Conservation (phyloP, 2,329 filamentous ascomycete species). For the Aspergillus fischeri region DNA sequence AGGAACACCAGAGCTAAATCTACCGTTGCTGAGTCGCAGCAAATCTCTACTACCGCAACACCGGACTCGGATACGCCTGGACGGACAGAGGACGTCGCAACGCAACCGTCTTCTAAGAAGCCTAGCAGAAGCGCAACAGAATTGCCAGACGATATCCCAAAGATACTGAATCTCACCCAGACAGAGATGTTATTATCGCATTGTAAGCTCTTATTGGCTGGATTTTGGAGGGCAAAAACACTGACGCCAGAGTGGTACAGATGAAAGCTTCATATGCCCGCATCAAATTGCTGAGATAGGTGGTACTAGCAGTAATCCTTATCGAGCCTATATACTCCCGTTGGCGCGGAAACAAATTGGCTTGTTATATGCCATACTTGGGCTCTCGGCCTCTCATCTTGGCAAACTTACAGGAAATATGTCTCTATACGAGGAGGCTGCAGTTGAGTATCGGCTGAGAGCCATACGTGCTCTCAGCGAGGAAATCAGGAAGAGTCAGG, state of each 20-base stretch:
- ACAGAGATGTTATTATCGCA: conserved; percentile 19
- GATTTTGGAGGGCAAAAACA: not conserved
- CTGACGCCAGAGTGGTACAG: conserved; percentile 10
- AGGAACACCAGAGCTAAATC: not conserved
- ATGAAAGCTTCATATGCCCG: conserved; percentile 25
- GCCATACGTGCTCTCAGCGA: conserved; percentile 25
- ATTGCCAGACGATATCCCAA: conserved; percentile 1
- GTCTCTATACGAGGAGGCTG: conserved; percentile 20
- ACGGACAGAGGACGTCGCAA: not conserved
- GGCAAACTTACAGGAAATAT: conserved; percentile 18
- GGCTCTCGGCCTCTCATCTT: conserved; percentile 26
- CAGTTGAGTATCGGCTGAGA: conserved; percentile 26
- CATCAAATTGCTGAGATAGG: conserved; percentile 27
- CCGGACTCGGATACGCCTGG: not conserved
- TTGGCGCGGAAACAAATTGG: conserved; percentile 26
- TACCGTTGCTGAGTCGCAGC: not conserved
- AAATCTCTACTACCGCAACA: not conserved
- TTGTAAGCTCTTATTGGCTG: conserved; percentile 11
- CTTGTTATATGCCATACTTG: conserved; percentile 25
- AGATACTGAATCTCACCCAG: conserved; percentile 9
- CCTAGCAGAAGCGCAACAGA: not conserved
- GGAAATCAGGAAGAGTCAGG: conserved; percentile 24
- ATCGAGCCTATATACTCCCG: conserved; percentile 26
- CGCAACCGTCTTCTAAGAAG: not conserved
- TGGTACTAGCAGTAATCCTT: conserved; percentile 22